phyloP scores from a whole-genome alignment of 1,139 yeast species.

The Saccharomyces hybrid region DNA sequence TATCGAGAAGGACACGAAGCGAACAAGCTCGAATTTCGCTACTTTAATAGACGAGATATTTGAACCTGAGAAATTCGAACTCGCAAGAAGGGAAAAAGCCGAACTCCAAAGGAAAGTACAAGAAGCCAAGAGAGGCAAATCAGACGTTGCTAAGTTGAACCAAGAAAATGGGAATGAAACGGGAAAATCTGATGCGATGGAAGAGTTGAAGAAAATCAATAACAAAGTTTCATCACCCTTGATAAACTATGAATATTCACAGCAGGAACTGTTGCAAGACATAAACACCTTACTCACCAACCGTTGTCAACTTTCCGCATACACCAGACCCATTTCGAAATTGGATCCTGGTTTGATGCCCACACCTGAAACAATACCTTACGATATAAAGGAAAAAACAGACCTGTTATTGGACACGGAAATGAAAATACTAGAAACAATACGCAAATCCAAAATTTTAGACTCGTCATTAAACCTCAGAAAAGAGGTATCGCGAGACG shows the following conservation, averaged over 20 bases:
- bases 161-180: constrained; percentile 11
- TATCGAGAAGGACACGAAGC: constrained; percentile 65
- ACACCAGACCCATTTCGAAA: constrained; percentile 58
- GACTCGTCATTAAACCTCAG: constrained; percentile 38
- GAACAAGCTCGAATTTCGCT: constrained; percentile 73
- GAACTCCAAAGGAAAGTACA: constrained; percentile 35
- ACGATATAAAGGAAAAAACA: constrained; percentile 1
- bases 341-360: constrained; percentile 49
- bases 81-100: constrained; percentile 45
- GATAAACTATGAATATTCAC: neutral
- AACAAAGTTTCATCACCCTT: neutral
- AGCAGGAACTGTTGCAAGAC: constrained; percentile 9
- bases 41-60: constrained; percentile 68
- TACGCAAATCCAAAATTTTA: constrained; percentile 36
- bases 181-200: constrained; percentile 11
- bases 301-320: constrained; percentile 33
- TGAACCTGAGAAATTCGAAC: constrained; percentile 56
- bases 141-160: constrained; percentile 23
- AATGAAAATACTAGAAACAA: constrained; percentile 31
- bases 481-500: constrained; percentile 34
- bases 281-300: neutral
- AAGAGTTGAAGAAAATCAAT: neutral
- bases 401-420: constrained; percentile 14
- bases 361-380: constrained; percentile 1
- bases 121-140: constrained; percentile 43